A percentile compares a stretch with the other conserved stretches of the same genome.
These are phyloP conservation scores for Simplicillium sp. DNA, from an alignment of 2,329 filamentous ascomycete genomes.

Conservation along the genomic window DNA sequence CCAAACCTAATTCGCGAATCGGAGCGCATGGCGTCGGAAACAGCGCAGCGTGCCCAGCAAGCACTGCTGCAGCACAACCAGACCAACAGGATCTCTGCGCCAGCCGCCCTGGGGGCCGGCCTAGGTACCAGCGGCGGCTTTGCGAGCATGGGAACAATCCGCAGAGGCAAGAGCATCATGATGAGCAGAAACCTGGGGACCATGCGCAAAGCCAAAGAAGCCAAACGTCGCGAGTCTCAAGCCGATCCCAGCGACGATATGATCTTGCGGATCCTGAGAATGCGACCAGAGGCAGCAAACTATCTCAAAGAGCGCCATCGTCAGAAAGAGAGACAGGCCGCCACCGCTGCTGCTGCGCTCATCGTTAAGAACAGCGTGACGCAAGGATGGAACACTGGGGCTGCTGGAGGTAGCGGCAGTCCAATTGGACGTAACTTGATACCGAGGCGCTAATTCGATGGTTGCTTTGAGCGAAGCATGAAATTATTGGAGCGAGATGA, in stretches of 20 bases:
- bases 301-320: constrained; percentile 87
- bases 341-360: constrained; percentile 80
- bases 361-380: constrained; percentile 87
- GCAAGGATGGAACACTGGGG: constrained; percentile 42
- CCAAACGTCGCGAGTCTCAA: constrained; percentile 90
- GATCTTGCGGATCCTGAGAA: constrained; percentile 88
- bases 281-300: constrained; percentile 80
- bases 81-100: constrained; percentile 55
- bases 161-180: constrained; percentile 74
- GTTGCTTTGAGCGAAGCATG: constrained; percentile 2
- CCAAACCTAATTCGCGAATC: constrained; percentile 90
- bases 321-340: constrained; percentile 88
- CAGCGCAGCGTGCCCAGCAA: constrained; percentile 63
- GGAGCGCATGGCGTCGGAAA: constrained; percentile 88
- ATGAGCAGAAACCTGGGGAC: constrained; percentile 89
- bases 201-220: constrained; percentile 92
- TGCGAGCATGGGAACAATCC: constrained; percentile 61
- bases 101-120: constrained; percentile 32
- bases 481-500: background rate
- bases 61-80: constrained; percentile 43
- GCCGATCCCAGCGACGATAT: constrained; percentile 97
- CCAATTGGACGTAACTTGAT: constrained; percentile 35
- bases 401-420: constrained; percentile 17
- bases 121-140: constrained; percentile 30
- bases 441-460: constrained; percentile 31